A percentile compares a stretch with the other conserved stretches of the same genome.
Conservation (phyloP, 371 early-diverging fungal genomes). For the Coemansia sp. region DNA sequence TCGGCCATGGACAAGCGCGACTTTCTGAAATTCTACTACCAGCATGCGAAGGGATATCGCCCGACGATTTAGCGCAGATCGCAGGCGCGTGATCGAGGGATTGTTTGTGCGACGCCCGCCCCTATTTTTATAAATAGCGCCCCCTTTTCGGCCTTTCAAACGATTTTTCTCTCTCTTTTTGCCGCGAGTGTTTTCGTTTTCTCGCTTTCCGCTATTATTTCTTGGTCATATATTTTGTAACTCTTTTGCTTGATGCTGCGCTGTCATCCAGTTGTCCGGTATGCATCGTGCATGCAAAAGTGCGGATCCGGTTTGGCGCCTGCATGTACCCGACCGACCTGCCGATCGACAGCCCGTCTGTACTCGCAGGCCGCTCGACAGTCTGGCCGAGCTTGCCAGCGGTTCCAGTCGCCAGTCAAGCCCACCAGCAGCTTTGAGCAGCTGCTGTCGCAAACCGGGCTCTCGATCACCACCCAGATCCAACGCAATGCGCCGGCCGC, state of each 20-base stretch:
- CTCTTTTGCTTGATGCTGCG: background rate
- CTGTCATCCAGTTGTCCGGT: background rate
- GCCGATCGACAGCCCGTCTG: background rate
- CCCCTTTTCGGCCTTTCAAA: background rate
- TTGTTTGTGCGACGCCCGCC: background rate
- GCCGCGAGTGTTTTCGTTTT: no score
- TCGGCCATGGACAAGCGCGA: constrained; percentile 73
- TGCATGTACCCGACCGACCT: background rate
- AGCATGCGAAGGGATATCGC: constrained; percentile 52
- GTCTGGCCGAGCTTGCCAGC: background rate
- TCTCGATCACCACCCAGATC: constrained; percentile 29
- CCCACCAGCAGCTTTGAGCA: constrained; percentile 6
- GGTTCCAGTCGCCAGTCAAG: background rate
- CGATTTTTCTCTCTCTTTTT: background rate
- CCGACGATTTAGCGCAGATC: constrained; percentile 1
- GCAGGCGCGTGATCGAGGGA: no score
- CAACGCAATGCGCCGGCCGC: constrained; percentile 69
- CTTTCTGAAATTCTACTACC: constrained; percentile 74
- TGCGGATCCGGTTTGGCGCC: background rate
- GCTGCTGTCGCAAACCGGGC: background rate
- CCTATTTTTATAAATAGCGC: background rate
- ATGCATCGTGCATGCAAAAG: background rate
- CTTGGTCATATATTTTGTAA: background rate
- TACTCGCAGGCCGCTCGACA: constrained; percentile 2
- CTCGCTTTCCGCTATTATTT: no score